Evolutionary conservation across 306 rosid species (phyloP), one percentile per base, ranked within the genome.

Genomic region (Quercus suber): DNA sequence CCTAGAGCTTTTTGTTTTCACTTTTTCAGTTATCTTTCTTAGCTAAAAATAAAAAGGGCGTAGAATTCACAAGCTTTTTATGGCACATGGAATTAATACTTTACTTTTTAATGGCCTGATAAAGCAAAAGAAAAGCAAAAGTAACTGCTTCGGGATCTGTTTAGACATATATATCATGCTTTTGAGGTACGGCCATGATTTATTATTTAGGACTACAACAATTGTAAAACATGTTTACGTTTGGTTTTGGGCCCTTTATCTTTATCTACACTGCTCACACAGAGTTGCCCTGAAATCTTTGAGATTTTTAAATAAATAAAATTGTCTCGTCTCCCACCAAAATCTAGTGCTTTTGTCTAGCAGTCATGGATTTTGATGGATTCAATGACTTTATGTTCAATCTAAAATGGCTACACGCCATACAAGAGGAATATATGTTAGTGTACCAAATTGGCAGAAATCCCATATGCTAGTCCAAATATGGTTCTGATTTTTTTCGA

Each of bases 71-170:
- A 69, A 83, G 84, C 91, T 85, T 80, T 90, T 76, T 82, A 76
- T 74, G 90, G 88, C 89, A 87, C 90, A 84, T 86, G 89, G 82
- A 85, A 77, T 83, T 17, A 72, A 81, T 57, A 86, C 91, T 86
- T 87, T 83, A 41, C 86, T 85, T 77, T 84, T 84, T 74, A 77
- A 85, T 87, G 89, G 77, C 65, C 79, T 81, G 55, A 79, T 59
- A 88, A 82, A 14, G 7, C 85, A 74, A 58, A 74, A 75, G 67
- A 63, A 87, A 82, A 83, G 87, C 79, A 82, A 79, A 73, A 58
- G 68, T 12, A 64, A 43, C 23, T 30, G 60, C 89, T 59, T 91
- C 7, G 88, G 91, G 95, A 91, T 89, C 95, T 76, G 91, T 84
- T 49, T 45, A 60, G 12, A 41, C 45, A 56, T 63, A 52, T 81